Base-by-base conservation (phyloP, 2,329 filamentous ascomycete species). In the Raffaelea albimanens region DNA sequence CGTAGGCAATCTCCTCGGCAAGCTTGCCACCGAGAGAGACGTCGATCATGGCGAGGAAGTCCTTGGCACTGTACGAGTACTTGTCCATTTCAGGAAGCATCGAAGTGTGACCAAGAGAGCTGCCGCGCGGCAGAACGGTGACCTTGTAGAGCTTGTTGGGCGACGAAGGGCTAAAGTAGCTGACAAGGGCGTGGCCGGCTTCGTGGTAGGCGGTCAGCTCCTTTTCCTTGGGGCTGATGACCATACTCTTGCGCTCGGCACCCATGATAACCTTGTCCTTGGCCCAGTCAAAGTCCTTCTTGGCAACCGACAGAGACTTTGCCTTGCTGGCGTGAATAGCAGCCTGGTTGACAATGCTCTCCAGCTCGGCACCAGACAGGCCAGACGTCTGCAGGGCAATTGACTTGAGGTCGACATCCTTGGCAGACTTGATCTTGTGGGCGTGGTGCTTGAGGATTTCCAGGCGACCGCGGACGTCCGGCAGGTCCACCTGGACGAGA, bases 191-290 rank as follows among this genome's bases (percentile, higher is more conserved):
- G 64, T 98, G 93, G 2, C 93, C 93, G 48, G 91, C 94, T 68
- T 98, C 93, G 68, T 98, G 93, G 67, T 98, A 98, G 5, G 93
- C 93, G 40, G 97, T 93, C 14, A 88, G 94, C 63, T 80, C 85
- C 78, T 97, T 97, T 68, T 98, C 93, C 68, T 95, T 89, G 54
- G 91, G 81, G 40, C 85, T 86, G 48, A 98, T 91, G 48, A 96
- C 78, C 67, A 91, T 88, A 56, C 84, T 95, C 63, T 83, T 86
- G 61, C 84, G 82, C 69, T 98, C 93, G 2, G 91, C 87, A 34
- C 93, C 93, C 88, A 98, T 95, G 64, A 95, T 84, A 46, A 98
- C 87, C 68, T 93, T 93, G 70, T 98, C 93, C 67, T 95, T 97
- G 49, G 93, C 93, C 90, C 91, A 98, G 57, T 96, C 90, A 54